These are phyloP conservation scores for Periglandula ipomoeae DNA, from an alignment of 2,329 filamentous ascomycete genomes.

Conservation along the genomic window DNA sequence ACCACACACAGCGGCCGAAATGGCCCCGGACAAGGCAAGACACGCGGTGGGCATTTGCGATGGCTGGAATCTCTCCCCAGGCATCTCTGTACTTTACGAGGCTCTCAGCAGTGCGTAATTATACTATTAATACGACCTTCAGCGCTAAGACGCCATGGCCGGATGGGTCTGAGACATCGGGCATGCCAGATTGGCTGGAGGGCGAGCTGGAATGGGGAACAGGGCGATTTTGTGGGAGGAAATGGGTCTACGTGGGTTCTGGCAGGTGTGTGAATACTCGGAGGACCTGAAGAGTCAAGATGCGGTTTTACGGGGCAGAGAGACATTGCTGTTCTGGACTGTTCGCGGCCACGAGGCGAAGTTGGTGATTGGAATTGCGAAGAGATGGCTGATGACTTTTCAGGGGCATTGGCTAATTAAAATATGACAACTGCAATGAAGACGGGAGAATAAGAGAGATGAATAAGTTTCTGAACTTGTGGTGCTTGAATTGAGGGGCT, in stretches of 20 bases:
- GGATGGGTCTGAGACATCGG: background rate
- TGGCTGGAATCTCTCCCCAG: background rate
- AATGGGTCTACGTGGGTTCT: background rate
- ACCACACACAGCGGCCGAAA: background rate
- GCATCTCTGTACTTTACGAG: too few species aligned
- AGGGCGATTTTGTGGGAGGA: background rate
- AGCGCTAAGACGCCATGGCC: background rate
- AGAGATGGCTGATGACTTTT: too few species aligned
- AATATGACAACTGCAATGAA: background rate
- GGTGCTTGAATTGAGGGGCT: too few species aligned
- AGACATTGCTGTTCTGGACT: background rate
- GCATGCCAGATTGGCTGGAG: background rate
- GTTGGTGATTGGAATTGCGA: background rate
- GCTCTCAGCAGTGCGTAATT: too few species aligned
- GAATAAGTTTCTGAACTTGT: too few species aligned
- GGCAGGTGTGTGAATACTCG: background rate
- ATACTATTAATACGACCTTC: slow-evolving; percentile 3
- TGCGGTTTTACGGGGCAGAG: background rate
- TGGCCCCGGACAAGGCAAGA: too few species aligned
- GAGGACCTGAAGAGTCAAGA: too few species aligned
- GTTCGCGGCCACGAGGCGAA: background rate
- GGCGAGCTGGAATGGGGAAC: background rate
- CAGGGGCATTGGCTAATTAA: too few species aligned
- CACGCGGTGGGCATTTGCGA: background rate
- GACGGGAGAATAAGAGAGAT: too few species aligned